A percentile compares a stretch with the other conserved stretches of the same genome.
Conservation (phyloP, 2,329 filamentous ascomycete species). For the Trichophyton mentagrophytes region DNA sequence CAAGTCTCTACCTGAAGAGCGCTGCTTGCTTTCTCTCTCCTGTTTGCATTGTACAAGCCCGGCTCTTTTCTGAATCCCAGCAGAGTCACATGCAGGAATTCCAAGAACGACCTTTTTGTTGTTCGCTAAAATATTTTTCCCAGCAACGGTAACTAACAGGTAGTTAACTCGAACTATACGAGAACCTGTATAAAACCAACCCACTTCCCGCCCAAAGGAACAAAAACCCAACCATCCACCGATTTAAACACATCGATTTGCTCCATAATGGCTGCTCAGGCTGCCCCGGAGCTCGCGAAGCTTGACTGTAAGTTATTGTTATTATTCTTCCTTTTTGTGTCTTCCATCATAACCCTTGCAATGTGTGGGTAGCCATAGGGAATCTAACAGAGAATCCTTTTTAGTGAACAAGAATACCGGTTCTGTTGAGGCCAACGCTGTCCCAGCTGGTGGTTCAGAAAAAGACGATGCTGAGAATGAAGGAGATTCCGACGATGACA, state of each 20-base stretch:
- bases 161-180: not conserved
- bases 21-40: not conserved
- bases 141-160: not conserved
- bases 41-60: not conserved
- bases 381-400: not conserved
- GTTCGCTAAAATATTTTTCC: not conserved
- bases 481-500: slow-evolving; percentile 41
- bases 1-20: not conserved
- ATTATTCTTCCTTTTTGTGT: not conserved
- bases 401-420: slow-evolving; percentile 30
- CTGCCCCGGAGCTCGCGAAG: slow-evolving; percentile 30
- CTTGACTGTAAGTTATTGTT: slow-evolving; percentile 24
- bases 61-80: not conserved
- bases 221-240: not conserved
- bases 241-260: not conserved
- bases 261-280: slow-evolving; percentile 31
- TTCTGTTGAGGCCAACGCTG: slow-evolving; percentile 21
- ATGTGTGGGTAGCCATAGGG: not conserved
- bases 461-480: slow-evolving; percentile 40
- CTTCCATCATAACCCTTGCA: not conserved
- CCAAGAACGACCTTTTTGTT: not conserved
- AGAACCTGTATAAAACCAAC: slow-evolving; percentile 2
- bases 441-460: slow-evolving; percentile 23
- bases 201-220: not conserved
- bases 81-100: not conserved